Evolutionary conservation across 148 eudicot genomes (phyloP), one percentile per base, ranked within the genome.

Genomic region (Fagopyrum tataricum): DNA sequence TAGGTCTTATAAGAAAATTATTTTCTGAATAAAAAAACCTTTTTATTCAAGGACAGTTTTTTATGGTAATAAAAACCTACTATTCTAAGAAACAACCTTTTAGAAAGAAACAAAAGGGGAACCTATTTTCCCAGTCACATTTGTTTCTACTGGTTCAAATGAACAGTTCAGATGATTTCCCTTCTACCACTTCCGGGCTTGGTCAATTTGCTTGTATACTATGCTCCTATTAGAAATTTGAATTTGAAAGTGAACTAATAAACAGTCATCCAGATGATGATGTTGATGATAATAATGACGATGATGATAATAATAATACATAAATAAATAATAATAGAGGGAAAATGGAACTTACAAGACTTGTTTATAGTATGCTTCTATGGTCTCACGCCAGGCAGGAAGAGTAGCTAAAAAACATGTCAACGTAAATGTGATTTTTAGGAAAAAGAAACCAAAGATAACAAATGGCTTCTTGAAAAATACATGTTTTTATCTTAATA

Each of bases 281-380:
- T n/a, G n/a, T n/a, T n/a, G n/a, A n/a, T n/a, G n/a, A n/a, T n/a
- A n/a, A n/a, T n/a, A n/a, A n/a, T n/a, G n/a, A n/a, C n/a, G n/a
- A n/a, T n/a, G n/a, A n/a, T n/a, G n/a, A n/a, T n/a, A n/a, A n/a
- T n/a, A n/a, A n/a, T n/a, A n/a, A n/a, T n/a, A n/a, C n/a, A n/a
- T n/a, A n/a, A n/a, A n/a, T n/a, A n/a, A n/a, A n/a, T n/a, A n/a
- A n/a, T n/a, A n/a, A n/a, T n/a, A n/a, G n/a, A n/a, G n/a, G n/a
- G n/a, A n/a, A n/a, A n/a, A n/a, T n/a, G n/a, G n/a, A n/a, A 82
- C 92, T 83, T 85, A 91, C 92, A 81, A 66, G 53, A 82, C 52
- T 75, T 79, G 62, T 18, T 21, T 21, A 46, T 77, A 75, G 74
- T 83, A 80, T 40, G 72, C 70, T 80, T 80, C 85, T 42, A 80